Conservation (phyloP, 179 eudicot genomes). For the Silene noctiflora region DNA sequence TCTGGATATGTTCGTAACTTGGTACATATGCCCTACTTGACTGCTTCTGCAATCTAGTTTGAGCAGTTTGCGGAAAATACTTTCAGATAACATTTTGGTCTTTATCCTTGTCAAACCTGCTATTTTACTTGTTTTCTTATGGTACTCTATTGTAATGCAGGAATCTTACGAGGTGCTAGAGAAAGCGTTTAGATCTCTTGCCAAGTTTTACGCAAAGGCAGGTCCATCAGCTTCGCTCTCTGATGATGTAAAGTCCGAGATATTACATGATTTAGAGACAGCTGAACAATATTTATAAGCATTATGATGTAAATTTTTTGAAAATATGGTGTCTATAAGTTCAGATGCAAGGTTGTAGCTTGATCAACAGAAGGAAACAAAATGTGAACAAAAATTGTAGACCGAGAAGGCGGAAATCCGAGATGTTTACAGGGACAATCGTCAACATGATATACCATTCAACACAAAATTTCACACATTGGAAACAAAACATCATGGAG, state of each 20-base stretch:
- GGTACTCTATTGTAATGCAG: conserved; percentile 17
- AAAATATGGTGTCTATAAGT: background rate
- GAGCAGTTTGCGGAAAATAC: background rate
- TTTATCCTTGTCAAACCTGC: background rate
- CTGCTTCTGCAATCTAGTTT: background rate
- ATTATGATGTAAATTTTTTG: too few species aligned
- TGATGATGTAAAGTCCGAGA: conserved; percentile 28
- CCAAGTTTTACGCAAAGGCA: conserved; percentile 64
- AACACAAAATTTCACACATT: too few species aligned
- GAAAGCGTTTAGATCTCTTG: conserved; percentile 65
- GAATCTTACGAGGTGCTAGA: conserved; percentile 55
- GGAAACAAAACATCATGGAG: too few species aligned
- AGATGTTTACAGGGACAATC: too few species aligned
- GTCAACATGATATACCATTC: too few species aligned
- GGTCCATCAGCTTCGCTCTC: conserved; percentile 75
- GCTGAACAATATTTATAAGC: conserved; percentile 29
- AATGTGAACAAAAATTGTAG: too few species aligned
- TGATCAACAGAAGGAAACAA: too few species aligned
- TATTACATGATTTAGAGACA: conserved; percentile 25
- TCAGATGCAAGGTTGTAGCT: background rate
- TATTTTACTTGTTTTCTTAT: background rate
- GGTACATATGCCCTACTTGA: background rate
- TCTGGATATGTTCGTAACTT: too few species aligned
- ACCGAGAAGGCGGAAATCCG: too few species aligned
- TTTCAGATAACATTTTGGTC: background rate